Evolutionary conservation across 345 rosid genomes (phyloP), one percentile per base, ranked within the genome.

Genomic region (Salix suchowensis): DNA sequence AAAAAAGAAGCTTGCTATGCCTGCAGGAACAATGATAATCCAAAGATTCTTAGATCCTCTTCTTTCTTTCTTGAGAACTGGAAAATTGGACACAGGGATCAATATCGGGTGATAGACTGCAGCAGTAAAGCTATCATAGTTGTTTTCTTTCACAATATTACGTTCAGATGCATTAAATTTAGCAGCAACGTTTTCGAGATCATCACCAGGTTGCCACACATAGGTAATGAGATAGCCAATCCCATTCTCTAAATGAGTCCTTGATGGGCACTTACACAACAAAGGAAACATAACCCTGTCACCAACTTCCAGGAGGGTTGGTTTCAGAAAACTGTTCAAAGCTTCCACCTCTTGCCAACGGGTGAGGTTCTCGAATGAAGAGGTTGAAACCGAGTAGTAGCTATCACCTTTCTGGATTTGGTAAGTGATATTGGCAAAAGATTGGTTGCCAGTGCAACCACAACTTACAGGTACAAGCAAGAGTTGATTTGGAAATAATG

Each of bases 211-310:
- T 66, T 84, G 90, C 91, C 91, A 88, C 2, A 88, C 88, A 58
- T 88, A 89, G 61, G 89, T 88, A 66, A 89, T 83, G 18, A 86
- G 80, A 78, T 71, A 67, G 4, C 73, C 54, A 64, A 85, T 83
- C 55, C 87, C 90, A 40, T 77, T 77, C 72, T 79, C 73, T 54
- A 23, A 21, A 6, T 80, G 82, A 11, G 74, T 50, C 65, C 68
- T 76, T 0, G 89, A 85, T 74, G 91, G 92, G 82, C 92, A 89
- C 82, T 85, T 87, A 60, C 95, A 91, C 73, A 85, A 78, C 85
- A 89, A 73, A 74, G 91, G 92, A 75, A 89, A 79, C 2, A 76
- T 71, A 64, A 83, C 91, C 39, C 75, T 52, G 70, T 74, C 88
- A 60, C 89, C 91, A 58, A 77, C 46, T 61, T 86, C 65, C 79